These are phyloP conservation scores for Podaxis carcinomalis DNA, from an alignment of 768 basidiomycete species.

Conservation along the genomic window DNA sequence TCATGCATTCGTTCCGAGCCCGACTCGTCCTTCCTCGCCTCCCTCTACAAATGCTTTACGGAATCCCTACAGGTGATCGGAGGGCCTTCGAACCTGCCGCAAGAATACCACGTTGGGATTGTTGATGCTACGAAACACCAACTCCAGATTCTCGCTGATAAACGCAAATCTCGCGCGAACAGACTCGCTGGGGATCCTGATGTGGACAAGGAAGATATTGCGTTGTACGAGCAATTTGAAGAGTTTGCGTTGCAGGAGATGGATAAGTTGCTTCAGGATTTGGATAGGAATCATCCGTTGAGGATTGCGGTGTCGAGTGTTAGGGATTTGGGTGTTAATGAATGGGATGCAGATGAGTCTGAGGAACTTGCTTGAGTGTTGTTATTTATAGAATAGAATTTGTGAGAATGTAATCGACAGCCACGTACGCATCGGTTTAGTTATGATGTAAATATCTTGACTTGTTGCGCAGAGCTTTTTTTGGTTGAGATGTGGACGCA, in stretches of 20 bases:
- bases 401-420: neutral
- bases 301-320: constrained; percentile 70
- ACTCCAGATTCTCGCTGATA: constrained; percentile 63
- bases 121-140: constrained; percentile 72
- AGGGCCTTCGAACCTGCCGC: constrained; percentile 46
- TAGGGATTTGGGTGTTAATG: constrained; percentile 58
- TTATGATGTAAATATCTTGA: too few species aligned
- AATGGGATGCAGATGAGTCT: constrained; percentile 43
- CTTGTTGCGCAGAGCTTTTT: too few species aligned
- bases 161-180: constrained; percentile 49
- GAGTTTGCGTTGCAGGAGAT: constrained; percentile 81
- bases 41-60: constrained; percentile 66
- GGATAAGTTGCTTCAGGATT: constrained; percentile 51
- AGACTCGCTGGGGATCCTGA: constrained; percentile 23
- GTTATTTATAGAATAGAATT: neutral
- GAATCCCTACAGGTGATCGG: constrained; percentile 61
- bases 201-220: constrained; percentile 62
- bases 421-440: too few species aligned
- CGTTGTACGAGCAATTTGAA: constrained; percentile 76
- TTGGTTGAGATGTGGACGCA: too few species aligned
- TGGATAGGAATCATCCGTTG: constrained; percentile 61
- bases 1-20: constrained; percentile 61
- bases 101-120: constrained; percentile 48
- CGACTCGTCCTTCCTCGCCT: constrained; percentile 74
- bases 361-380: constrained; percentile 1